phyloP scores from a whole-genome alignment of 2,329 filamentous ascomycete genomes.

The Cercospora brassicicola region DNA sequence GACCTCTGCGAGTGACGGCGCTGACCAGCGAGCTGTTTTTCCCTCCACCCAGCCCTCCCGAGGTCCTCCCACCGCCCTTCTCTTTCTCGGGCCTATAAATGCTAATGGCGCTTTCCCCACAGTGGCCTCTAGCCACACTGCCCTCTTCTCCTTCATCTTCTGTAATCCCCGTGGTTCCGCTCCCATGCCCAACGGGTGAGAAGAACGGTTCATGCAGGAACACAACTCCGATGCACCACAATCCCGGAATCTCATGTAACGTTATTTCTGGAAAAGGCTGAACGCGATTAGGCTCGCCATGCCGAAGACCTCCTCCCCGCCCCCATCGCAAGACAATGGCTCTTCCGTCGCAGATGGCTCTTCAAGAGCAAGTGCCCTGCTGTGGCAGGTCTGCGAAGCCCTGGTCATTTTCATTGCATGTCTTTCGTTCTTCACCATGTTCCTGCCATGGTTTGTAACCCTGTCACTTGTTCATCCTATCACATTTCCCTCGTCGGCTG shows the following conservation, averaged over 20 bases:
- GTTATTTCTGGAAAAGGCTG: conserved; percentile 6
- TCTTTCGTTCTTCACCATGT: conserved; percentile 19
- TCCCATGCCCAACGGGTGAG: neutral
- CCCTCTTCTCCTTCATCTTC: neutral
- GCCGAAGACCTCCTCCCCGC: neutral
- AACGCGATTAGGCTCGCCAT: conserved; percentile 6
- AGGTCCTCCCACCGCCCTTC: conserved; percentile 4
- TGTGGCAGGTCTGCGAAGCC: conserved; percentile 2
- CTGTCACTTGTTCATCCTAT: neutral
- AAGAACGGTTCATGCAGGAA: conserved; percentile 4
- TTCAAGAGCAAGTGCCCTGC: neutral
- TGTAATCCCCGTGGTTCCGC: neutral
- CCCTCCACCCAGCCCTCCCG: neutral
- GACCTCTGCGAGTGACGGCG: neutral
- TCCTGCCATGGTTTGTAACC: conserved; percentile 8
- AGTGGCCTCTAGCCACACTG: conserved; percentile 1
- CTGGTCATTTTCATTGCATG: conserved; percentile 12
- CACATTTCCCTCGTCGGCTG: neutral
- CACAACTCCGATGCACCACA: neutral
- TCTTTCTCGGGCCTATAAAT: neutral
- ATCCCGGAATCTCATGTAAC: conserved; percentile 1
- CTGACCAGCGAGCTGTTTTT: neutral
- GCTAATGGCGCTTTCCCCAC: neutral
- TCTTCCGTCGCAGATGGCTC: neutral
- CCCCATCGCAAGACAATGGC: neutral